Conservation (phyloP, 345 rosid genomes). For the Nephelium lappaceum region DNA sequence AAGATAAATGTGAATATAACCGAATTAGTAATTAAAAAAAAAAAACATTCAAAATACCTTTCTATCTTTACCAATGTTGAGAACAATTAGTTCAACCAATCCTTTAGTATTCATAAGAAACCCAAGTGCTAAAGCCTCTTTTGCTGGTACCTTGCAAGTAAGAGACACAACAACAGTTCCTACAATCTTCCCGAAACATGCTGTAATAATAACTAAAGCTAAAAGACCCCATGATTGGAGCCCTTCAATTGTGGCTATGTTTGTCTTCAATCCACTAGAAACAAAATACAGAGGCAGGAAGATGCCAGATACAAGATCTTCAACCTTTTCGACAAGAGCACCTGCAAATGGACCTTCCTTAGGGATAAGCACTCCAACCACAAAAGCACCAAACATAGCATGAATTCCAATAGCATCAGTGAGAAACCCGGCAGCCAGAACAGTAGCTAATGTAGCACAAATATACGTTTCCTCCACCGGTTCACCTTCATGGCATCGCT, state of each 20-base stretch:
- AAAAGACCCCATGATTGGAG: conserved; percentile 78
- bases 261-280: conserved; percentile 81
- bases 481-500: conserved; percentile 71
- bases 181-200: conserved; percentile 74
- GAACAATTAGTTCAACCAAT: conserved; percentile 81
- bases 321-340: conserved; percentile 69
- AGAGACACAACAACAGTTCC: conserved; percentile 65
- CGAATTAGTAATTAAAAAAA: too few species aligned
- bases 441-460: conserved; percentile 57
- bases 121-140: conserved; percentile 62
- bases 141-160: conserved; percentile 47
- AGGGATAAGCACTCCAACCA: conserved; percentile 70
- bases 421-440: conserved; percentile 63
- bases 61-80: conserved; percentile 83
- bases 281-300: conserved; percentile 76
- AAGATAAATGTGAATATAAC: background rate
- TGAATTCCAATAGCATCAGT: conserved; percentile 79
- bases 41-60: conserved; percentile 39
- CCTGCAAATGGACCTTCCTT: conserved; percentile 74
- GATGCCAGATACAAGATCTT: conserved; percentile 80
- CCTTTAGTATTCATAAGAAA: conserved; percentile 87
- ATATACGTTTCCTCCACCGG: conserved; percentile 66
- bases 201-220: conserved; percentile 55
- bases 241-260: conserved; percentile 66
- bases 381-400: conserved; percentile 83